These are phyloP conservation scores for Cystobasidium slooffiae DNA, from an alignment of 1,284 basidiomycete genomes.

Conservation along the genomic window DNA sequence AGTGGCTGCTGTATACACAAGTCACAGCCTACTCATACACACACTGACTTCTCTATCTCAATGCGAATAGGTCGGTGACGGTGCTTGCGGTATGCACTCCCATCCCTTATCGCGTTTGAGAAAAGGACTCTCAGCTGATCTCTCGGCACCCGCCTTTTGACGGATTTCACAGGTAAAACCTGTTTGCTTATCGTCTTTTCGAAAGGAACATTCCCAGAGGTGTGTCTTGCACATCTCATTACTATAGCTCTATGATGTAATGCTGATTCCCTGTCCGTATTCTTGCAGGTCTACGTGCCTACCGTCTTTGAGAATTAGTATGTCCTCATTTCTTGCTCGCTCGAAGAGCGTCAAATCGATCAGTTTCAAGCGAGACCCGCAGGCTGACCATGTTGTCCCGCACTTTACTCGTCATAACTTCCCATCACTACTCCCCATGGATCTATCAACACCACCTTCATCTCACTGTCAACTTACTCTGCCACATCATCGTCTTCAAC, in stretches of 20 bases:
- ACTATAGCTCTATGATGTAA: not conserved
- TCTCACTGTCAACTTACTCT: not conserved
- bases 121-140: not conserved
- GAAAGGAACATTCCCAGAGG: constrained; percentile 97
- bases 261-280: not conserved
- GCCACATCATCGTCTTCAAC: not conserved
- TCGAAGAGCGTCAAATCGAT: no score
- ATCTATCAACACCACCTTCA: not conserved
- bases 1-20: constrained; percentile 9
- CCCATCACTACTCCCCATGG: no score
- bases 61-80: constrained; percentile 46
- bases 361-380: no score
- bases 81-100: constrained; percentile 48
- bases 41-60: not conserved
- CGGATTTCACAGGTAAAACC: constrained; percentile 71
- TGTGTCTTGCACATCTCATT: constrained; percentile 56
- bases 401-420: no score
- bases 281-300: constrained; percentile 83
- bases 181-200: constrained; percentile 90
- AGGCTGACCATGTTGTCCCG: no score
- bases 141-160: not conserved
- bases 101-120: not conserved
- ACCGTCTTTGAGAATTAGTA: constrained; percentile 95
- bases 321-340: not conserved
- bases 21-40: not conserved